Evolutionary conservation across 305 asterid genomes (phyloP), one percentile per base, ranked within the genome.

Genomic region (Plantago lanceolata): DNA sequence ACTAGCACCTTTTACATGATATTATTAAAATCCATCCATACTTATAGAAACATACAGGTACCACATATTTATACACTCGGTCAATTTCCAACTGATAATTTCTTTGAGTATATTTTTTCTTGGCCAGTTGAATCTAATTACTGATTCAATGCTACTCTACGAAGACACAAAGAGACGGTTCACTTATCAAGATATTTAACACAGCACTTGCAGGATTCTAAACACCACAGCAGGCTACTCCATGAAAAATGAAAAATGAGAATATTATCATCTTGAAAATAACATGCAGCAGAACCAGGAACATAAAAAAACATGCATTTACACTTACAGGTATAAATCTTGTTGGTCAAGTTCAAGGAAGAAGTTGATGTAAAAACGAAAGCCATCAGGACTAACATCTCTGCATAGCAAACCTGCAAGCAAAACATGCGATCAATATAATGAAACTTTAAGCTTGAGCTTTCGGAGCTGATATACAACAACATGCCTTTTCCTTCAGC

Each of bases 301-400:
- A 48, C 55, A 26, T 12, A 59, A 56, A 53, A 16, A 44, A 53
- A 51, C 28, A 43, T 67, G 54, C 19, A 33, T 20, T 53, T 48
- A 40, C 63, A 83, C 94, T 87, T 82, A 90, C 88, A 75, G 69
- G 81, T 71, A 75, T 63, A 85, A 57, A 74, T 85, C 76, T 63
- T 76, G 77, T 55, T 81, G 73, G 70, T 77, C 71, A 61, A 92
- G 80, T 68, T 89, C 98, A 49, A 58, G 84, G 78, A 87, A 82
- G 69, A 89, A 59, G 72, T 92, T 89, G 77, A 89, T 67, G 74
- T 79, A 87, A 66, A 92, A 92, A 47, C 94, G 81, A 73, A 85
- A 89, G 33, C 98, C 97, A 68, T 92, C 97, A 4, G 96, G 94
- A 73, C 98, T 92, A 65, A 92, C 88, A 74, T 92, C 98, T 78